Evolutionary conservation across 768 basidiomycete species (phyloP), one percentile per base, ranked within the genome.

Genomic region (Crucibulum laeve): DNA sequence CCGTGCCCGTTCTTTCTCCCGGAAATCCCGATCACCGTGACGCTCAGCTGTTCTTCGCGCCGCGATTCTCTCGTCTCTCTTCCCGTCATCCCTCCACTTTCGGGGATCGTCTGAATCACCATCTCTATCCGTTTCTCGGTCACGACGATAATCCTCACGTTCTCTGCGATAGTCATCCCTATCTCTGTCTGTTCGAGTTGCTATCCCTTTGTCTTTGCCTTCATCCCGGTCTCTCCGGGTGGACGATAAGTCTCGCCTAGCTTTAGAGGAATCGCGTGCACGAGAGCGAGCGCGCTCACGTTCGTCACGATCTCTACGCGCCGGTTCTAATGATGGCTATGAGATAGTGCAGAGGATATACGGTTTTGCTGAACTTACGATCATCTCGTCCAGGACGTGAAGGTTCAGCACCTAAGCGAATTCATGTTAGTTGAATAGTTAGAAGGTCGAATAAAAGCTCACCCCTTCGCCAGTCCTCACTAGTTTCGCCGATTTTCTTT

Each of bases 391-490:
- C 61, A 45, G 71, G 59, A 43, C 83, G 73, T 45, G 63, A 57
- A 42, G 71, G 64, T 50, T 82, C 79, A 41, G 70, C 59, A 49
- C 69, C 76, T 79, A 46, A 17, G 26, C 15, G 14, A 43, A 37
- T 2, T 18, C 30, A 30, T 14, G 39, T 37, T 49, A 53, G 52
- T 49, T 40, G 41, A 25, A 48, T 28, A 18, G 10, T 30, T 45
- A 22, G 53, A 37, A 58, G 40, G 46, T 52, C 40, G 40, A 23
- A 62, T 74, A 50, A n/a, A n/a, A n/a, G n/a, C n/a, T n/a, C 53
- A 88, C 89, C 85, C 79, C 86, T 76, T 58, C 89, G 76, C 89
- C 89, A 92, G 56, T 92, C 89, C 53, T 91, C 87, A 53, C 79
- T 82, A 19, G 70, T 71, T 59, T 91, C 89, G 26, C 82, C 85